A percentile compares a stretch with the other conserved stretches of the same genome.
Evolutionary conservation across 345 rosid genomes (phyloP).

Genomic region (Lumnitzera littorea): DNA sequence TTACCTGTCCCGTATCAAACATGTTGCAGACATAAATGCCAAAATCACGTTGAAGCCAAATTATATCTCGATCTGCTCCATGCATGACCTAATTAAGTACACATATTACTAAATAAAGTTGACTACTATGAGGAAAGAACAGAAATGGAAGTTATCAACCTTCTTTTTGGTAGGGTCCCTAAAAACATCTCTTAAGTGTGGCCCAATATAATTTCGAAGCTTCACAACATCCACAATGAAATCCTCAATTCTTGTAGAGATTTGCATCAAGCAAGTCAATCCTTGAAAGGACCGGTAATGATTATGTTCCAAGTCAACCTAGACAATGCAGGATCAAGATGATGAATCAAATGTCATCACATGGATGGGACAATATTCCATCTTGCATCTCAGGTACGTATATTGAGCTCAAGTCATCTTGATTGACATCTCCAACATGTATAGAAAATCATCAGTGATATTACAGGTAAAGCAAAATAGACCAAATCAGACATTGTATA

Average conservation of each 20-base stretch:
- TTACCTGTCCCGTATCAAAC: slow-evolving; percentile 98
- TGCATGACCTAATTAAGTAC: slow-evolving; percentile 75
- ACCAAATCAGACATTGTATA: too few species aligned
- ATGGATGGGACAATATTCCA: too few species aligned
- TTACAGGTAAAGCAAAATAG: too few species aligned
- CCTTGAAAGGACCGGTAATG: slow-evolving; percentile 97
- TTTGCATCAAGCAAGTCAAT: slow-evolving; percentile 93
- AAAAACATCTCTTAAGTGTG: slow-evolving; percentile 77
- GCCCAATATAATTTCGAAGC: slow-evolving; percentile 79
- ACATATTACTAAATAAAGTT: slow-evolving; percentile 15
- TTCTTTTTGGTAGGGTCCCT: slow-evolving; percentile 86
- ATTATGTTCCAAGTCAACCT: slow-evolving; percentile 98
- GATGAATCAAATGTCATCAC: not conserved
- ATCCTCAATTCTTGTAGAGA: slow-evolving; percentile 90
- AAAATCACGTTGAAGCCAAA: slow-evolving; percentile 97
- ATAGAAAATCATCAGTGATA: too few species aligned
- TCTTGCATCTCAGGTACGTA: too few species aligned
- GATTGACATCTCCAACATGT: too few species aligned
- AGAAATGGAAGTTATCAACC: slow-evolving; percentile 31
- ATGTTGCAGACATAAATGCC: slow-evolving; percentile 94
- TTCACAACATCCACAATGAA: slow-evolving; percentile 77
- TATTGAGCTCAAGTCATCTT: too few species aligned
- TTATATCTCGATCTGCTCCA: slow-evolving; percentile 92
- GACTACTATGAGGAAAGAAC: slow-evolving; percentile 4
- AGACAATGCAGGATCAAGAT: slow-evolving; percentile 3